These are phyloP conservation scores for Leishmania gerbilli DNA, from an alignment of 208 protist species.

Conservation along the genomic window DNA sequence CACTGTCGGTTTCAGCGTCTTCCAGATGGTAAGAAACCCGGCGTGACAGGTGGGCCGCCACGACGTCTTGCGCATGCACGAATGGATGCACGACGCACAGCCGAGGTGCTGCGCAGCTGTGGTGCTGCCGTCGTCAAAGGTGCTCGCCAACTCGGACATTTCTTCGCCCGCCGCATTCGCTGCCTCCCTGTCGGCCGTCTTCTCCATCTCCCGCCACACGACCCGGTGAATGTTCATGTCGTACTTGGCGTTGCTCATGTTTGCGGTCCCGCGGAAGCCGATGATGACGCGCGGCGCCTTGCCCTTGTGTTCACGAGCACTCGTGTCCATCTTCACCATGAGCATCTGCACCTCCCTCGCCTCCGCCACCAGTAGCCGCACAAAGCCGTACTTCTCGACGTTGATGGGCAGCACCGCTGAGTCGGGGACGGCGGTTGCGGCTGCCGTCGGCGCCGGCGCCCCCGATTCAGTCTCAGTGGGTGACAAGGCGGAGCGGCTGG, in stretches of 20 bases:
- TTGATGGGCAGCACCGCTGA: conserved; percentile 52
- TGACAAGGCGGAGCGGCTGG: not conserved
- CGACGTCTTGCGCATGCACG: conserved; percentile 27
- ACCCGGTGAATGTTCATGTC: conserved; percentile 75
- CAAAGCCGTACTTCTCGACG: conserved; percentile 84
- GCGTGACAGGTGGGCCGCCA: conserved; percentile 75
- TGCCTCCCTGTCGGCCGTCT: conserved; percentile 1
- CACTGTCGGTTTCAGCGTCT: conserved; percentile 56
- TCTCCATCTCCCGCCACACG: conserved; percentile 80
- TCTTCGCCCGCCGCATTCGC: not conserved
- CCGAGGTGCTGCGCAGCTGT: conserved; percentile 27
- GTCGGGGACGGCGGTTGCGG: conserved; percentile 2
- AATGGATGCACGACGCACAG: conserved; percentile 32
- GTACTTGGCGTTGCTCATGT: conserved; percentile 78
- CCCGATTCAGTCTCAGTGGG: not conserved
- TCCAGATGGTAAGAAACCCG: conserved; percentile 88
- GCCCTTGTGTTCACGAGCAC: conserved; percentile 36
- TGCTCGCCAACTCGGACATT: conserved; percentile 6
- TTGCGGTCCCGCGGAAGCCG: conserved; percentile 87
- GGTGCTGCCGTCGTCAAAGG: conserved; percentile 18
- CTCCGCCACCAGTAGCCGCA: conserved; percentile 51
- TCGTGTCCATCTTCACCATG: conserved; percentile 60
- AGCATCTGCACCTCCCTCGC: conserved; percentile 77
- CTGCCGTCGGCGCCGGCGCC: not conserved
- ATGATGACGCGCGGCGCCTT: conserved; percentile 85